phyloP scores from a whole-genome alignment of 2,329 filamentous ascomycete genomes.

The Sclerotinia subarctica region DNA sequence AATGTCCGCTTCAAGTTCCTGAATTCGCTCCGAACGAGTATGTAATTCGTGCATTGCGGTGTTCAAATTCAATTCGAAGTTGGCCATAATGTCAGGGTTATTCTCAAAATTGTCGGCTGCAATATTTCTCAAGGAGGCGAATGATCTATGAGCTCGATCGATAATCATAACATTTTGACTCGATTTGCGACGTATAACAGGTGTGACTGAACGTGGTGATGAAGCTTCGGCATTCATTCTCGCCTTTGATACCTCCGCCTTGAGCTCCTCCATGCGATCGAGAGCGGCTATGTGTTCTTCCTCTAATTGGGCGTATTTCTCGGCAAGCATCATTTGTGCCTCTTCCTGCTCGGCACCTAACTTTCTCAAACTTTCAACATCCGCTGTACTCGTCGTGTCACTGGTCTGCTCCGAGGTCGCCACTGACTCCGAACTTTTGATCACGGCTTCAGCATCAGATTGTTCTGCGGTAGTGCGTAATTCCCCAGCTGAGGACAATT shows the following conservation, averaged over 20 bases:
- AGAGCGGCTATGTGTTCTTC: conserved; percentile 77
- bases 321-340: conserved; percentile 67
- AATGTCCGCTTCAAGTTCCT: conserved; percentile 83
- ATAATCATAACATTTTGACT: conserved; percentile 84
- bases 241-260: conserved; percentile 79
- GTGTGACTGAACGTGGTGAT: conserved; percentile 61
- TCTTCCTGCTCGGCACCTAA: conserved; percentile 74
- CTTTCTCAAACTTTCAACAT: conserved; percentile 68
- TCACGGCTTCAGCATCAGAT: conserved; percentile 56
- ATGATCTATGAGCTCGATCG: conserved; percentile 87
- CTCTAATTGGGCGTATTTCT: conserved; percentile 81
- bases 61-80: conserved; percentile 88
- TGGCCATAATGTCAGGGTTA: conserved; percentile 81
- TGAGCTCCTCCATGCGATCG: conserved; percentile 85
- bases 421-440: conserved; percentile 37
- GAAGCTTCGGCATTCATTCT: conserved; percentile 50
- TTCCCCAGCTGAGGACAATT: conserved; percentile 83
- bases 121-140: conserved; percentile 84
- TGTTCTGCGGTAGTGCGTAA: conserved; percentile 64
- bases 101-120: conserved; percentile 81
- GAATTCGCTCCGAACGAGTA: conserved; percentile 80
- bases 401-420: conserved; percentile 39
- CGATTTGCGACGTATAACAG: conserved; percentile 89
- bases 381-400: conserved; percentile 52
- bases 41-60: conserved; percentile 91